A percentile compares a stretch with the other conserved stretches of the same genome.
Evolutionary conservation across 768 basidiomycete genomes (phyloP).

Genomic region (Podaxis sp.): DNA sequence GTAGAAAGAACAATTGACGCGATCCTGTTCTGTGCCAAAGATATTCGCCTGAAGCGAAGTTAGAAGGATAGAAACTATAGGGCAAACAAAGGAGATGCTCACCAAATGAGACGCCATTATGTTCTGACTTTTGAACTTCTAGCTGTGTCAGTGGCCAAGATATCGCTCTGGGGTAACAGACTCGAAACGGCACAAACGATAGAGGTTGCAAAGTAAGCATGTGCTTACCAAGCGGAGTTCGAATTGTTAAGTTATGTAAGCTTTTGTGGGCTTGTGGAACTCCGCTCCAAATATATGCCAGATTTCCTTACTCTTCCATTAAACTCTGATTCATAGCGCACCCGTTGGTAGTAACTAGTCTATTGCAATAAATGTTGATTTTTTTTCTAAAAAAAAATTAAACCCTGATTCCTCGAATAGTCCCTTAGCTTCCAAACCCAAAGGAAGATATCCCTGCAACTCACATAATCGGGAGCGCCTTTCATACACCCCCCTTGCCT

Average conservation of each 20-base stretch:
- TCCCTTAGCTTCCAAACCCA: neutral
- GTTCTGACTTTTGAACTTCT: neutral
- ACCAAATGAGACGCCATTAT: slow-evolving; percentile 78
- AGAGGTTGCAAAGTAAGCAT: neutral
- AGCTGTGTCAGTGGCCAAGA: neutral
- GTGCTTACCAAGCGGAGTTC: neutral
- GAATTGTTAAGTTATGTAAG: neutral
- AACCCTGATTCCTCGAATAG: neutral
- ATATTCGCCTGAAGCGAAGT: slow-evolving; percentile 70
- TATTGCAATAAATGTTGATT: no score
- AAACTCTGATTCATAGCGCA: neutral
- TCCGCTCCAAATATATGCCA: neutral
- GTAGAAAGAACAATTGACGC: slow-evolving; percentile 99
- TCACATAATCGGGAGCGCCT: neutral
- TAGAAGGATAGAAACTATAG: neutral
- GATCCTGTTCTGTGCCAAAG: slow-evolving; percentile 91
- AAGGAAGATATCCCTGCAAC: neutral
- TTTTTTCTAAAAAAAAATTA: no score
- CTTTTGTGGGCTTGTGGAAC: neutral
- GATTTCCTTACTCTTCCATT: neutral
- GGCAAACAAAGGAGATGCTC: slow-evolving; percentile 18
- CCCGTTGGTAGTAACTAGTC: no score
- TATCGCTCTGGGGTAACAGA: neutral
- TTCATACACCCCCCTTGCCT: neutral
- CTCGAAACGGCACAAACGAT: neutral